phyloP scores from a whole-genome alignment of 2,329 filamentous ascomycete genomes.

The Neofusicoccum parvum region DNA sequence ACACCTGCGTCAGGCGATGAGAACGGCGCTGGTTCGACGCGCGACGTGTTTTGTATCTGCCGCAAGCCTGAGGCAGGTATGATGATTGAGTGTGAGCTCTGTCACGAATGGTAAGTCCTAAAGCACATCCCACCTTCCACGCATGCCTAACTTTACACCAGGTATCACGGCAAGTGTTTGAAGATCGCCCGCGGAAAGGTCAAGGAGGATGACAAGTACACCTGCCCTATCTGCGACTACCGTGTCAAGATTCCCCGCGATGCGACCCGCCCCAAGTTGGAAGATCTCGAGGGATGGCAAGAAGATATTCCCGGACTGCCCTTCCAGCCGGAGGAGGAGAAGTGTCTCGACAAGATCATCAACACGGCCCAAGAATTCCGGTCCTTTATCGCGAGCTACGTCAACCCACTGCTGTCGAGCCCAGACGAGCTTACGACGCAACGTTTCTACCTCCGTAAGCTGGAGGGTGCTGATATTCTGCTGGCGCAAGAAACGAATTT shows the following conservation, averaged over 20 bases:
- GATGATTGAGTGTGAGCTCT: slow-evolving; percentile 99
- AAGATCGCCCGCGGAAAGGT: slow-evolving; percentile 98
- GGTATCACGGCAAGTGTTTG: slow-evolving; percentile 97
- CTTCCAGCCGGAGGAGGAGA: slow-evolving; percentile 95
- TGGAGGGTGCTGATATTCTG: slow-evolving; percentile 93
- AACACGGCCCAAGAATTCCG: slow-evolving; percentile 83
- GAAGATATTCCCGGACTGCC: slow-evolving; percentile 79
- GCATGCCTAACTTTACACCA: slow-evolving; percentile 43
- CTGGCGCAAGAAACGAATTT: slow-evolving; percentile 95
- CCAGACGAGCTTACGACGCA: slow-evolving; percentile 86
- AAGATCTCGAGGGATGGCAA: slow-evolving; percentile 82
- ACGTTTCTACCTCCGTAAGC: slow-evolving; percentile 93
- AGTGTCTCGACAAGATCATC: slow-evolving; percentile 82
- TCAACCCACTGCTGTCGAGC: slow-evolving; percentile 78
- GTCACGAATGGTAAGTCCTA: slow-evolving; percentile 83
- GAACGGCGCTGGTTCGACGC: slow-evolving; percentile 51
- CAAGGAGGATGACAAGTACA: slow-evolving; percentile 98
- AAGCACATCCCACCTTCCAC: not conserved
- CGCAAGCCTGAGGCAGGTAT: slow-evolving; percentile 90
- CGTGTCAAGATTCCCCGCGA: slow-evolving; percentile 95
- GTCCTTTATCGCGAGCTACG: slow-evolving; percentile 76
- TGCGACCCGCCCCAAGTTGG: slow-evolving; percentile 90
- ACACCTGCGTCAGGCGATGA: slow-evolving; percentile 56
- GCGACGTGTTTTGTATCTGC: slow-evolving; percentile 97
- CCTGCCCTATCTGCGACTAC: slow-evolving; percentile 97